phyloP scores from a whole-genome alignment of 257 asterid species.

The Nicotiana otophora region DNA sequence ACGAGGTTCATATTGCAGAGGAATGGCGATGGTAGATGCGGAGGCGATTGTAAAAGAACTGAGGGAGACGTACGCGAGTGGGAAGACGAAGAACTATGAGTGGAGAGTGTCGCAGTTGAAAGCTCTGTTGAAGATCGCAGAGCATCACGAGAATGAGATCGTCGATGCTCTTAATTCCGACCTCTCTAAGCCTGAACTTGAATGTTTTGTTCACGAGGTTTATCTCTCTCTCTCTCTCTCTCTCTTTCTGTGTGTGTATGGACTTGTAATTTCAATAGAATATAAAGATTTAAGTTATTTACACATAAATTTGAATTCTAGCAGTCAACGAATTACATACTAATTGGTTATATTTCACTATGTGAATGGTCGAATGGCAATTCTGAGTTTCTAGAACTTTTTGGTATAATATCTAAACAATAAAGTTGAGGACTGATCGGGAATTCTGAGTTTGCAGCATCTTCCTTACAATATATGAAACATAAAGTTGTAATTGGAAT shows the following conservation, averaged over 20 bases:
- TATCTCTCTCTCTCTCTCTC: neutral
- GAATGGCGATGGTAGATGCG: conserved; percentile 33
- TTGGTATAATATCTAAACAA: neutral
- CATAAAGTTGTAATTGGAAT: neutral
- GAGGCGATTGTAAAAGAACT: conserved; percentile 54
- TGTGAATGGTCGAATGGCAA: neutral
- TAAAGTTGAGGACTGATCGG: neutral
- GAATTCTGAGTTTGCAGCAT: neutral
- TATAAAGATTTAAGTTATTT: no score
- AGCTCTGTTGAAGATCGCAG: conserved; percentile 45
- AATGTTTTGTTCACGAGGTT: conserved; percentile 74
- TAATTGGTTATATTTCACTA: neutral
- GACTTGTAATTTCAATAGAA: no score
- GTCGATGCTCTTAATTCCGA: conserved; percentile 60
- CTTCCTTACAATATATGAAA: neutral
- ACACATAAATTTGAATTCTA: no score
- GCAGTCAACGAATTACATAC: no score
- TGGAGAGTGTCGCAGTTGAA: conserved; percentile 86
- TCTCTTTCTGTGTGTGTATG: no score
- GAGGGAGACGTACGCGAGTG: conserved; percentile 41
- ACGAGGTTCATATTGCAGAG: neutral
- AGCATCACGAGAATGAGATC: conserved; percentile 59
- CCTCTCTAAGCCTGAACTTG: conserved; percentile 68
- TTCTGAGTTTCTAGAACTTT: neutral
- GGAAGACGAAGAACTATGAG: conserved; percentile 59